phyloP scores from a whole-genome alignment of 1,139 yeast species.

The Barnettozyma hawaiiensis region DNA sequence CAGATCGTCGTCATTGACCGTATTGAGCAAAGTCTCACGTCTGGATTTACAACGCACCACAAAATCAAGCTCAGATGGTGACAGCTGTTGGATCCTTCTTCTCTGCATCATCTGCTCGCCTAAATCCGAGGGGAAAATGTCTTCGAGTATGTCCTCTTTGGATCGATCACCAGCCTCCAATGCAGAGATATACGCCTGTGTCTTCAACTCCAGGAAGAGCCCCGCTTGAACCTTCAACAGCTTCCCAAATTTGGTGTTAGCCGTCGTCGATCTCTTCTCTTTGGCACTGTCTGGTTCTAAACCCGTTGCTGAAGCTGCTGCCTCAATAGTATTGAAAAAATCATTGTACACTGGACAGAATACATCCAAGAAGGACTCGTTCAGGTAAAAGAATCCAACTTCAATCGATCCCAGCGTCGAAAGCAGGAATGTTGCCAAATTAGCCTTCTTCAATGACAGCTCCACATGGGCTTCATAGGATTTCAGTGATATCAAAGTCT shows the following conservation, averaged over 20 bases:
- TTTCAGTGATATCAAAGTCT: constrained; percentile 12
- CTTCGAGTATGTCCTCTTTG: constrained; percentile 64
- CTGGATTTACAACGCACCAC: constrained; percentile 65
- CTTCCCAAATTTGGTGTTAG: constrained; percentile 31
- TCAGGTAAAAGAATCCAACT: constrained; percentile 80
- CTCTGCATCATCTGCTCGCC: constrained; percentile 51
- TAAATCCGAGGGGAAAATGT: constrained; percentile 66
- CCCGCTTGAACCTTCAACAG: constrained; percentile 76
- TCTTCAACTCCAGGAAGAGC: constrained; percentile 76
- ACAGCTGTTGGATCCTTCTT: constrained; percentile 39
- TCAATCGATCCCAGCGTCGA: constrained; percentile 82
- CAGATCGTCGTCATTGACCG: constrained; percentile 43
- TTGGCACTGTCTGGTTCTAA: not conserved
- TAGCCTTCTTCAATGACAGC: constrained; percentile 72
- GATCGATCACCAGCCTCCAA: constrained; percentile 60
- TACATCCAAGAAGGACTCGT: constrained; percentile 76
- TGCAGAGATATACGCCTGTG: constrained; percentile 92
- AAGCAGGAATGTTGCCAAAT: constrained; percentile 78
- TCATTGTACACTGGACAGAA: constrained; percentile 54
- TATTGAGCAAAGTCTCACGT: constrained; percentile 52
- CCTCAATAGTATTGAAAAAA: constrained; percentile 16
- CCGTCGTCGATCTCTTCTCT: not conserved
- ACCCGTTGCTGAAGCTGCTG: too few relatives aligned
- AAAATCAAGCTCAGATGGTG: constrained; percentile 71
- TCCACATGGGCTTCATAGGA: constrained; percentile 31